Percentiles rank a stretch among this genome's conserved stretches.
These are phyloP conservation scores for Cercophora scortea DNA, from an alignment of 495 filamentous ascomycete genomes.

Conservation along the genomic window DNA sequence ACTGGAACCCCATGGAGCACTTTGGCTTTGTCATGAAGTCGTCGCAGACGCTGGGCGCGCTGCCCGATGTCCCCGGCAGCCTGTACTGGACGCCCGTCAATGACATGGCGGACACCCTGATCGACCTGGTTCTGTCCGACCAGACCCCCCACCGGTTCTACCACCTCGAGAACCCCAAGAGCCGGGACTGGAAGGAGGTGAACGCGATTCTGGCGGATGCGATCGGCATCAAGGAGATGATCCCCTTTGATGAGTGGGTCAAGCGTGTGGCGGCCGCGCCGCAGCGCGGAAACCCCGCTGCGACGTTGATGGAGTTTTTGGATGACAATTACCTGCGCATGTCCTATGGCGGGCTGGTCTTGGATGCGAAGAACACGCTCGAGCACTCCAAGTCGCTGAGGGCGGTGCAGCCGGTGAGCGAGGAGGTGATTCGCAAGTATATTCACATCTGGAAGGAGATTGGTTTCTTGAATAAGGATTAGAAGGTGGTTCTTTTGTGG, in stretches of 20 bases:
- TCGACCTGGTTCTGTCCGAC: conserved; percentile 26
- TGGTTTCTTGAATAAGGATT: conserved; percentile 9
- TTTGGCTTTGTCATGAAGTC: conserved; percentile 45
- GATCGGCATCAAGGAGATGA: conserved; percentile 31
- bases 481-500: no score
- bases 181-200: conserved; percentile 41
- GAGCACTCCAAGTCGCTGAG: conserved; percentile 38
- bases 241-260: conserved; percentile 43
- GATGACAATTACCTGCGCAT: conserved; percentile 44
- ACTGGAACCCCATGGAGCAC: conserved; percentile 47
- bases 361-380: conserved; percentile 28
- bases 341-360: conserved; percentile 43
- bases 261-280: conserved; percentile 31
- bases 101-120: conserved; percentile 30
- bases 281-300: conserved; percentile 40
- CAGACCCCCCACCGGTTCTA: conserved; percentile 32
- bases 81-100: conserved; percentile 45
- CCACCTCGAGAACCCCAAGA: conserved; percentile 48
- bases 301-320: conserved; percentile 38
- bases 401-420: conserved; percentile 27
- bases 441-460: conserved; percentile 34
- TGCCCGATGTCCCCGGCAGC: conserved; percentile 36
- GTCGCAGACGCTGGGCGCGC: conserved; percentile 33
- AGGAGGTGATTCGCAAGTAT: conserved; percentile 31
- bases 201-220: conserved; percentile 32